These are phyloP conservation scores for Linnemannia hyalina DNA, from an alignment of 192 early-diverging fungal species.

Conservation along the genomic window DNA sequence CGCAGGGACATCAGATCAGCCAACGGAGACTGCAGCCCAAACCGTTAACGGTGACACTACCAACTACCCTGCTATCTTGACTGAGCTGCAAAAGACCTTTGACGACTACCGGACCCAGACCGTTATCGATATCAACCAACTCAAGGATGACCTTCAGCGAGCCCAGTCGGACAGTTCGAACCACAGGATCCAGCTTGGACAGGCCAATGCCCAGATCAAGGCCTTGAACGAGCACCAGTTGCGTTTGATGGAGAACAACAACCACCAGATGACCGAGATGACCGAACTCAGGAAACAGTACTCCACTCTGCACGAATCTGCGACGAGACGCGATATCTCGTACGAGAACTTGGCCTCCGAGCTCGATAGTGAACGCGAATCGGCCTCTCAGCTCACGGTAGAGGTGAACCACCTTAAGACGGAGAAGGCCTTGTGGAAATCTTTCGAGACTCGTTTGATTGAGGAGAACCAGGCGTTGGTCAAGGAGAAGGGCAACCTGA, in stretches of 20 bases:
- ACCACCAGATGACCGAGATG: constrained; percentile 71
- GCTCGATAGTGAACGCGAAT: constrained; percentile 63
- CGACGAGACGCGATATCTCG: constrained; percentile 71
- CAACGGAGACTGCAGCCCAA: neutral
- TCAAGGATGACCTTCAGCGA: constrained; percentile 66
- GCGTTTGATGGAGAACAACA: constrained; percentile 63
- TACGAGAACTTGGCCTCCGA: constrained; percentile 67
- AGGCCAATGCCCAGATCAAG: constrained; percentile 70
- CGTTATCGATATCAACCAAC: constrained; percentile 64
- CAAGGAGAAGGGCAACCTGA: constrained; percentile 65
- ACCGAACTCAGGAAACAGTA: constrained; percentile 73
- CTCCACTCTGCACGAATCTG: constrained; percentile 58
- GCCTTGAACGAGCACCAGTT: constrained; percentile 75
- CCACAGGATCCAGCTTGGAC: constrained; percentile 72
- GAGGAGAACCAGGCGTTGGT: constrained; percentile 64
- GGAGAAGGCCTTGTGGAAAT: constrained; percentile 68
- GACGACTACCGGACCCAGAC: constrained; percentile 77
- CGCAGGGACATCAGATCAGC: neutral
- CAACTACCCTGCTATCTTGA: constrained; percentile 61
- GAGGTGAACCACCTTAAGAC: constrained; percentile 67
- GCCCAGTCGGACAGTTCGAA: constrained; percentile 69
- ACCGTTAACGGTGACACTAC: neutral
- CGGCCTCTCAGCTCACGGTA: constrained; percentile 59
- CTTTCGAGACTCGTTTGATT: constrained; percentile 62
- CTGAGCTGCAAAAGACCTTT: constrained; percentile 71